A percentile compares a stretch with the other conserved stretches of the same genome.
These are phyloP conservation scores for Podospora comata DNA, from an alignment of 495 filamentous ascomycete species.

Conservation along the genomic window DNA sequence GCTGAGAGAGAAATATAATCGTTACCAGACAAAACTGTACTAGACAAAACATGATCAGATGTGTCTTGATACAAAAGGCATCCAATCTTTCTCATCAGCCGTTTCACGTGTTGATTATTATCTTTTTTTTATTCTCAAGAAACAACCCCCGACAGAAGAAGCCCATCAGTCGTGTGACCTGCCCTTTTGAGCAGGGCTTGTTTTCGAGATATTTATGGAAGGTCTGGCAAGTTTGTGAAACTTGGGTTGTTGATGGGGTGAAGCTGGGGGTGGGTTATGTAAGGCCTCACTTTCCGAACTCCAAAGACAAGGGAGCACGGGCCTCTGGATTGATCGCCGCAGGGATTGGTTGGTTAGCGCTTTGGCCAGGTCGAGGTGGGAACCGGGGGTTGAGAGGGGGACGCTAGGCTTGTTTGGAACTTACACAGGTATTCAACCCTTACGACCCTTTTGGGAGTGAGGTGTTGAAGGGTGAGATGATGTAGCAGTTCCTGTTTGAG, in stretches of 20 bases:
- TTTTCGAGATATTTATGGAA: too few species aligned
- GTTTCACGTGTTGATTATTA: too few species aligned
- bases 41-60: too few species aligned
- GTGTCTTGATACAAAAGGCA: too few species aligned
- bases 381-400: not conserved
- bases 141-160: too few species aligned
- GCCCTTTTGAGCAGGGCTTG: too few species aligned
- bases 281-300: not conserved
- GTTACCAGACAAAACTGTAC: not conserved
- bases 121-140: too few species aligned
- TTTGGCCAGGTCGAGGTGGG: not conserved
- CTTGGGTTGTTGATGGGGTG: not conserved
- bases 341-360: conserved; percentile 8
- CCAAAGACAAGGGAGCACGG: conserved; percentile 8
- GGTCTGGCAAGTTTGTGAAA: too few species aligned
- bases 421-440: not conserved
- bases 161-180: too few species aligned
- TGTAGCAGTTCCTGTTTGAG: too few species aligned
- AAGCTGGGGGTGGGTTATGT: not conserved
- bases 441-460: not conserved
- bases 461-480: not conserved
- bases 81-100: too few species aligned
- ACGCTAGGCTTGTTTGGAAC: not conserved
- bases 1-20: not conserved
- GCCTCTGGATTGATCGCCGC: conserved; percentile 20